phyloP scores from a whole-genome alignment of 331 rosid species.

The Quercus tomentella region DNA sequence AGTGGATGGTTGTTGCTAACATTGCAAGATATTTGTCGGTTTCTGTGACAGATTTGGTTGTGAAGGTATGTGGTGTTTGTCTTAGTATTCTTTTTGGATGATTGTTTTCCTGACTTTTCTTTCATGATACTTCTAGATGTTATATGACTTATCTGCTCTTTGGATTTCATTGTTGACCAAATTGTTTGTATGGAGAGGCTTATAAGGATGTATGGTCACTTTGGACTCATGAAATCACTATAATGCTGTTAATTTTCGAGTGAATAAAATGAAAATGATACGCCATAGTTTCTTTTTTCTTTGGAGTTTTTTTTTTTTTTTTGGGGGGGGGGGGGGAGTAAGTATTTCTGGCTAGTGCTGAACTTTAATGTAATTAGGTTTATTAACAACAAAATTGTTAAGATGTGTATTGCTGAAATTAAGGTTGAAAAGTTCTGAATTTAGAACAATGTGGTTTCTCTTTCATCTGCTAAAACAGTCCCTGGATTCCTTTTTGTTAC shows the following conservation, averaged over 20 bases:
- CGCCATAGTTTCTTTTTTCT: too few species aligned
- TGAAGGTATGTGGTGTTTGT: slow-evolving; percentile 59
- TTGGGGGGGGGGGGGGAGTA: neutral
- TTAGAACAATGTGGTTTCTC: neutral
- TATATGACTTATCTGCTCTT: neutral
- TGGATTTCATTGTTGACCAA: neutral
- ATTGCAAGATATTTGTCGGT: slow-evolving; percentile 87
- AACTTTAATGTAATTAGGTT: neutral
- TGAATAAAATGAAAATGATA: neutral
- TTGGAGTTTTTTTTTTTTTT: neutral
- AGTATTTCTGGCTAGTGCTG: neutral
- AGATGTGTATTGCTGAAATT: neutral
- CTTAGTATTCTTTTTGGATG: neutral
- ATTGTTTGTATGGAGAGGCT: neutral
- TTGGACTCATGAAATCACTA: neutral
- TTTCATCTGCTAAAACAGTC: neutral
- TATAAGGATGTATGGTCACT: neutral
- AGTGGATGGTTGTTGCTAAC: slow-evolving; percentile 88
- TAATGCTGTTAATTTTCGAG: neutral
- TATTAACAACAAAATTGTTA: neutral
- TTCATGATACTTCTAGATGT: neutral
- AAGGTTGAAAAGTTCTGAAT: neutral
- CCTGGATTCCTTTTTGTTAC: slow-evolving; percentile 11
- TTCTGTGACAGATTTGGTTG: slow-evolving; percentile 82
- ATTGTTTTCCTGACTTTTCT: neutral